phyloP scores from a whole-genome alignment of 2,329 filamentous ascomycete species.

The Sarocladiaceae sp. region DNA sequence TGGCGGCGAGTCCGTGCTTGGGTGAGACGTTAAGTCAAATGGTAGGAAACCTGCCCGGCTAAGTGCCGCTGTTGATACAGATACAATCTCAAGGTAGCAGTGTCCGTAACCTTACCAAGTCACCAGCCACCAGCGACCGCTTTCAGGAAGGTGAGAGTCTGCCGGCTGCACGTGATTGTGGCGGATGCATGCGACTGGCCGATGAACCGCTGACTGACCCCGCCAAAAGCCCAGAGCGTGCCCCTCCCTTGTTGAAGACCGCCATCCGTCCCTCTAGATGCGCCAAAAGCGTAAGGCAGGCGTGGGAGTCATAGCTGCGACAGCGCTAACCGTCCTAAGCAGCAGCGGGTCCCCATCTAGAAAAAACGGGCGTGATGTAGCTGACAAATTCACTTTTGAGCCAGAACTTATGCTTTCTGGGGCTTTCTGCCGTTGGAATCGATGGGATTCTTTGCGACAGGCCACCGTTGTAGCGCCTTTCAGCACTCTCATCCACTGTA shows the following conservation, averaged over 20 bases:
- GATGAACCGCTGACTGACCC: neutral
- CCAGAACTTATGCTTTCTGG: neutral
- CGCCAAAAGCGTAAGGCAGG: neutral
- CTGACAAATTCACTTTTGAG: slow-evolving; percentile 9
- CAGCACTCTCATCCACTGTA: neutral
- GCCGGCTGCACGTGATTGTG: neutral
- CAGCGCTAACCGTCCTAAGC: slow-evolving; percentile 1
- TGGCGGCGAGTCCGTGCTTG: neutral
- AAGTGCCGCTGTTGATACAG: too few species aligned
- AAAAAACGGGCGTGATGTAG: slow-evolving; percentile 2
- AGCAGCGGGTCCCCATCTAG: neutral
- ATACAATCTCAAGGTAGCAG: neutral
- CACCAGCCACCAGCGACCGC: too few species aligned
- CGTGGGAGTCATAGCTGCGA: neutral
- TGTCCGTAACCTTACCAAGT: too few species aligned
- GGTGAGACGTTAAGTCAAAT: too few species aligned
- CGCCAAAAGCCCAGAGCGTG: neutral
- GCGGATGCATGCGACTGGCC: neutral
- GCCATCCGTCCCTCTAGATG: too few species aligned
- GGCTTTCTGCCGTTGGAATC: neutral
- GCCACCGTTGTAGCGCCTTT: neutral
- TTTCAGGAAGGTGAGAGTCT: too few species aligned
- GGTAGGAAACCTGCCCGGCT: too few species aligned
- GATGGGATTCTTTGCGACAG: neutral
- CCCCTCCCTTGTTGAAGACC: too few species aligned